Base-by-base conservation (phyloP, 768 basidiomycete genomes). In the Podaxis sp. region DNA sequence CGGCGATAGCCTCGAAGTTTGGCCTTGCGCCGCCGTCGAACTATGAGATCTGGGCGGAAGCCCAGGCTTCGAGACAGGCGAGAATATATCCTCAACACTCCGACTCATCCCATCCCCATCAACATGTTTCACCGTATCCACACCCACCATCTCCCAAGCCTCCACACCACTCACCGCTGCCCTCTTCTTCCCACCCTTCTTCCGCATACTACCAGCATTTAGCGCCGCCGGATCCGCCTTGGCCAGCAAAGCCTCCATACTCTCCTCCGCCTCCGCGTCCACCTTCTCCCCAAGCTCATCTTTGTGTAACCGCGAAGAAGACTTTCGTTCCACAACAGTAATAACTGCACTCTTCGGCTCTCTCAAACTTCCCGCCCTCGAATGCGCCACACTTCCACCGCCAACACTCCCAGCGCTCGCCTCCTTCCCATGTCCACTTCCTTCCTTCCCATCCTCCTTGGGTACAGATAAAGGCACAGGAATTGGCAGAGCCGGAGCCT, bases 271-370 rank as follows among this genome's bases (percentile, higher is more conserved):
- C 19, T 33, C 59, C 7, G 8, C 33, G 2, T 33, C 24, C 54
- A 9, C 19, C 41, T 25, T 17, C 56, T 8, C 25, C 7, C 27
- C n/a, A n/a, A 19, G 7, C 43, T 37, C 50, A 2, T 38, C 49
- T 51, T 27, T 57, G 6, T 2, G 9, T 11, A 51, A 5, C 15
- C 24, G 8, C 27, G 60, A 46, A 11, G 53, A 43, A 47, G 53
- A 17, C 22, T 49, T 52, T 3, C 49, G 29, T 24, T 59, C 61
- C n/a, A 62, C 43, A 25, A 62, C 33, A 11, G 61, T 62, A 7
- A 62, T 62, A 17, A 62, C 61, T 3, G 54, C 43, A 27, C 61
- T 62, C 54, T 62, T 62, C 6, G 61, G 61, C 15, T 62, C 61
- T 6, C 47, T 55, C 36, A 55, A 38, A 25, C 58, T 59, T 24